A percentile compares a stretch with the other conserved stretches of the same genome.
phyloP scores from a whole-genome alignment of 768 basidiomycete species.

The Phanerochaete carnosa region DNA sequence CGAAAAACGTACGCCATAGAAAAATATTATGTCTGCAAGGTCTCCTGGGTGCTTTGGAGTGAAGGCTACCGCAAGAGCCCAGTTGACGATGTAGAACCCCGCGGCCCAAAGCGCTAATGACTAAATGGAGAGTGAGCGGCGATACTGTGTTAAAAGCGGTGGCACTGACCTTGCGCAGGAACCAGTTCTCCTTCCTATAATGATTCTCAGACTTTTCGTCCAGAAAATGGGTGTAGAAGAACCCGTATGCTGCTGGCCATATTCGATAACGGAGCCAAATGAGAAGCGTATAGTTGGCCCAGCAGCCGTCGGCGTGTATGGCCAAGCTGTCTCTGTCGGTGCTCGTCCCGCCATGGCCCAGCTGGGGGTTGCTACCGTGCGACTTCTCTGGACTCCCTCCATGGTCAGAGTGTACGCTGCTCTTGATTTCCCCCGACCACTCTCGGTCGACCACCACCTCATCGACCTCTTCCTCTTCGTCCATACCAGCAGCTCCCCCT shows the following conservation, averaged over 20 bases:
- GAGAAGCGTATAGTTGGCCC: slow-evolving; percentile 31
- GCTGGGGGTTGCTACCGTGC: slow-evolving; percentile 36
- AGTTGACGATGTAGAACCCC: slow-evolving; percentile 63
- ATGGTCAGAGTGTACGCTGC: slow-evolving; percentile 50
- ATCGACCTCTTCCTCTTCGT: slow-evolving; percentile 48
- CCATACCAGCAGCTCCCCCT: slow-evolving; percentile 19
- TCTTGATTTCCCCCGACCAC: slow-evolving; percentile 61
- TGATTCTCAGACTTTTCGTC: slow-evolving; percentile 53
- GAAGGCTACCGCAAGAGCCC: slow-evolving; percentile 59
- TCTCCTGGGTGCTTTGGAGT: slow-evolving; percentile 37
- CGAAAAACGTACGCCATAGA: slow-evolving; percentile 45
- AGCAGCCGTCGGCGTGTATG: slow-evolving; percentile 32
- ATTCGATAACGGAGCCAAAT: slow-evolving; percentile 53
- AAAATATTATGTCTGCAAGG: slow-evolving; percentile 56
- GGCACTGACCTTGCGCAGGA: slow-evolving; percentile 49
- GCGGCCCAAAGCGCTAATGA: slow-evolving; percentile 61
- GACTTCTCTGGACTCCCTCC: slow-evolving; percentile 47
- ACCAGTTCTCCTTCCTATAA: slow-evolving; percentile 69
- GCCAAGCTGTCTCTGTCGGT: slow-evolving; percentile 35
- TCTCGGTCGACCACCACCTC: slow-evolving; percentile 74
- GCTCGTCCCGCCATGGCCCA: slow-evolving; percentile 33
- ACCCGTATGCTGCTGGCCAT: slow-evolving; percentile 51
- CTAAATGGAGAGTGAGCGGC: slow-evolving; percentile 18
- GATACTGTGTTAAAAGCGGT: background rate
- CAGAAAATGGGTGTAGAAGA: slow-evolving; percentile 58